These are phyloP conservation scores for Linnemannia exigua DNA, from an alignment of 192 early-diverging fungal genomes.

Conservation along the genomic window DNA sequence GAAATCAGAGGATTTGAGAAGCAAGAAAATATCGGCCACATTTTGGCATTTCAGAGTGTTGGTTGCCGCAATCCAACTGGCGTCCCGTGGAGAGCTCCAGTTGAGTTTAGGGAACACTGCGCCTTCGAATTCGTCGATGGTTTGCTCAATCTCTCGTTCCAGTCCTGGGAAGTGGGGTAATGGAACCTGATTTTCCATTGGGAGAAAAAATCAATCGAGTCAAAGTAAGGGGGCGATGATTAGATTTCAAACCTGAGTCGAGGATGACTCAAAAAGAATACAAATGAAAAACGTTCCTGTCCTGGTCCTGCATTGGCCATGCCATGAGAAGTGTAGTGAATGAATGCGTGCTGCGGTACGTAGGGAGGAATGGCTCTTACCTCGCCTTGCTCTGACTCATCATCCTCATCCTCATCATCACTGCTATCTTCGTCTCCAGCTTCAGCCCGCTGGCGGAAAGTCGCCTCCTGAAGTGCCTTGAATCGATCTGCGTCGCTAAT, in stretches of 20 bases:
- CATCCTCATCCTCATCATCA: conserved; percentile 62
- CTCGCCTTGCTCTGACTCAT: conserved; percentile 23
- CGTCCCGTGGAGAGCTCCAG: conserved; percentile 97
- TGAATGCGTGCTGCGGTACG: background rate
- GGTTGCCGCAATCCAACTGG: conserved; percentile 89
- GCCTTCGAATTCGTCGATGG: conserved; percentile 82
- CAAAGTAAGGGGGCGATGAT: background rate
- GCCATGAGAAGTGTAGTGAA: background rate
- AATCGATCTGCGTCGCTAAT: conserved; percentile 40
- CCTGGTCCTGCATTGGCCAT: background rate
- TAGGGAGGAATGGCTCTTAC: background rate
- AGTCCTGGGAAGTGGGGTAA: conserved; percentile 76
- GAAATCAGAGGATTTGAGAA: conserved; percentile 96
- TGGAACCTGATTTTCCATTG: background rate
- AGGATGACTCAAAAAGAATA: background rate
- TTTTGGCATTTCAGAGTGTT: conserved; percentile 84
- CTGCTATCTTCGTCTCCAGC: conserved; percentile 53
- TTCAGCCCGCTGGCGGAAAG: conserved; percentile 27
- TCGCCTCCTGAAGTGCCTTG: conserved; percentile 18
- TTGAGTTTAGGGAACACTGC: conserved; percentile 94
- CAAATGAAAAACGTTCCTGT: no score
- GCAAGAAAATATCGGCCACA: conserved; percentile 84
- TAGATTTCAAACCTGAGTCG: background rate
- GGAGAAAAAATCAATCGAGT: conserved; percentile 13
- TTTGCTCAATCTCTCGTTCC: conserved; percentile 70